A percentile compares a stretch with the other conserved stretches of the same genome.
Evolutionary conservation across 371 early-diverging fungal genomes (phyloP).

Genomic region (Massospora cicadina): DNA sequence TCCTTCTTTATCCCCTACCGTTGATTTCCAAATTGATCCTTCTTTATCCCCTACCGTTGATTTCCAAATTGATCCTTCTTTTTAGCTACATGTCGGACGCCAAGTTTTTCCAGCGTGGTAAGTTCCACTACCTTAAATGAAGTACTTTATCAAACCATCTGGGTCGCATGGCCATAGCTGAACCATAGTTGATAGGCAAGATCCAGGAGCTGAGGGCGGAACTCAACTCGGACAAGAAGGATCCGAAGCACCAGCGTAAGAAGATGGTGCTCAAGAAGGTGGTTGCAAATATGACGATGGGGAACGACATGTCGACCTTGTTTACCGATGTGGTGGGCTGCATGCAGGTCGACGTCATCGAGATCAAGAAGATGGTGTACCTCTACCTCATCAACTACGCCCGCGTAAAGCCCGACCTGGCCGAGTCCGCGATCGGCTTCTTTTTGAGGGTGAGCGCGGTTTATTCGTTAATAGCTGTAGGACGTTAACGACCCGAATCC

Average conservation of each 20-base stretch:
- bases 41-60: conserved; percentile 21
- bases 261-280: conserved; percentile 70
- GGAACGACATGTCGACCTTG: conserved; percentile 66
- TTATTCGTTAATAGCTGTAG: conserved; percentile 14
- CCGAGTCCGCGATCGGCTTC: conserved; percentile 56
- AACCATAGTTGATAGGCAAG: conserved; percentile 62
- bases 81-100: conserved; percentile 39
- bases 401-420: conserved; percentile 73
- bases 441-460: conserved; percentile 33
- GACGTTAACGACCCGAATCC: conserved; percentile 73
- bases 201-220: conserved; percentile 86
- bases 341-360: conserved; percentile 31
- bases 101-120: conserved; percentile 69
- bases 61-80: neutral
- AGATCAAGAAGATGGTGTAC: conserved; percentile 85
- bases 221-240: conserved; percentile 77
- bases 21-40: too few relatives aligned
- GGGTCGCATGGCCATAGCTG: too few relatives aligned
- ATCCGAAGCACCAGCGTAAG: conserved; percentile 69
- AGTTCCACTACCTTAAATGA: too few relatives aligned
- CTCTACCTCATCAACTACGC: conserved; percentile 71
- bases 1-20: too few relatives aligned
- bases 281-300: conserved; percentile 55
- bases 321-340: conserved; percentile 41
- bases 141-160: too few relatives aligned